Base-by-base conservation (phyloP, 208 protist genomes). In the Naegleria lovaniensis region DNA sequence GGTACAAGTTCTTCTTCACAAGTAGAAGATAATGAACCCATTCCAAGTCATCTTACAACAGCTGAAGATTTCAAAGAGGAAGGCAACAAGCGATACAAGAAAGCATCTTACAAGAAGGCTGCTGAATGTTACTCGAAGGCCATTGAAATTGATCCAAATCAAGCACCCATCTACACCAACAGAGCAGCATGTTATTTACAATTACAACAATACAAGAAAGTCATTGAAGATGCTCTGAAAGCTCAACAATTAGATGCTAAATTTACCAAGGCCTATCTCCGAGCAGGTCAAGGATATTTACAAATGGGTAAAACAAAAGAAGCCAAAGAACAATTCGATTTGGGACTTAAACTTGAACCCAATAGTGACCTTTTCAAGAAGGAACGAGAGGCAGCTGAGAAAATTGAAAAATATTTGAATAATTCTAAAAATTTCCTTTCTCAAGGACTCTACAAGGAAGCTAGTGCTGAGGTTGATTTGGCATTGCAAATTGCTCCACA, bases 121-220 rank as follows among this genome's bases (percentile, higher is more conserved):
- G 90, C 95, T 7, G 59, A 90, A 85, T 90, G 90, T 33, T 97
- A 97, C 90, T 95, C 92, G 22, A 93, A 96, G 89, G 96, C 93
- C 2, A 93, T 97, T 41, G 92, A 93, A 79, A 85, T 93, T 0
- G 91, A 94, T 52, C 94, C 94, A n/a, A 33, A 36, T 40, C 94
- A 93, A 90, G 93, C 93, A 90, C 86, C 94, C 43, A 29, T 96
- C 51, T 92, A 93, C 87, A 95, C 94, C 51, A 97, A 97, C 90
- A 94, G 96, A 16, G 94, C 96, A 15, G 94, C 94, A 36, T 95
- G 94, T 5, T 95, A 96, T 90, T 91, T 97, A 29, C 92, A 95
- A 52, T 90, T 92, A 4, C 94, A 93, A 84, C 92, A 94, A 55
- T 96, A 96, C 91, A 83, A 92, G 6, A 92, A 93, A 16, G 94